These are phyloP conservation scores for Exophiala phaeomuriformis DNA, from an alignment of 2,329 filamentous ascomycete species.

Conservation along the genomic window DNA sequence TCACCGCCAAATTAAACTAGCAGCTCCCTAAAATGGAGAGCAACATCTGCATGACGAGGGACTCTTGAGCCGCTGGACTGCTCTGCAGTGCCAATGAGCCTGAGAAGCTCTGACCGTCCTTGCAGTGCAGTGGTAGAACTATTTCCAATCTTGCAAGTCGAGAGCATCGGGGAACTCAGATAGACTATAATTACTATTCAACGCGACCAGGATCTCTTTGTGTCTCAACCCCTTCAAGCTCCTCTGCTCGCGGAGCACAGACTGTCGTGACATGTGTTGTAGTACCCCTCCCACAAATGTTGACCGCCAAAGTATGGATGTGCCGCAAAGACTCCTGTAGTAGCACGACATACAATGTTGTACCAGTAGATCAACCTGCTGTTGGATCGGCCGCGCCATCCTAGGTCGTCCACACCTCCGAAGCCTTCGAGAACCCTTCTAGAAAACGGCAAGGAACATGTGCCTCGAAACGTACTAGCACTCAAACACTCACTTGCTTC, in stretches of 20 bases:
- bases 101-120: no score
- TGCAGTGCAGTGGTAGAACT: no score
- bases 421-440: constrained; percentile 16
- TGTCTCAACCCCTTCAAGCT: not conserved
- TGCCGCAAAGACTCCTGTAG: not conserved
- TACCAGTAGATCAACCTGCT: not conserved
- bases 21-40: no score
- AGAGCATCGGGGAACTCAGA: no score
- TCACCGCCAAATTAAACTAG: no score
- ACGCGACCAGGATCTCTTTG: no score
- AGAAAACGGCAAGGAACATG: constrained; percentile 21
- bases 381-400: not conserved
- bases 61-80: no score
- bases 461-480: not conserved
- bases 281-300: no score
- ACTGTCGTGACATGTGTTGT: not conserved
- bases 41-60: no score
- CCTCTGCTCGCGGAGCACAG: constrained; percentile 1
- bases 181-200: no score
- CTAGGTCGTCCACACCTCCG: constrained; percentile 1
- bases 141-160: no score
- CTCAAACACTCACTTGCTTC: not conserved
- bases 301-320: not conserved
- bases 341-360: not conserved
- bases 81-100: no score